Conservation (phyloP, 2,329 filamentous ascomycete genomes). For the Aspergillus sp. region DNA sequence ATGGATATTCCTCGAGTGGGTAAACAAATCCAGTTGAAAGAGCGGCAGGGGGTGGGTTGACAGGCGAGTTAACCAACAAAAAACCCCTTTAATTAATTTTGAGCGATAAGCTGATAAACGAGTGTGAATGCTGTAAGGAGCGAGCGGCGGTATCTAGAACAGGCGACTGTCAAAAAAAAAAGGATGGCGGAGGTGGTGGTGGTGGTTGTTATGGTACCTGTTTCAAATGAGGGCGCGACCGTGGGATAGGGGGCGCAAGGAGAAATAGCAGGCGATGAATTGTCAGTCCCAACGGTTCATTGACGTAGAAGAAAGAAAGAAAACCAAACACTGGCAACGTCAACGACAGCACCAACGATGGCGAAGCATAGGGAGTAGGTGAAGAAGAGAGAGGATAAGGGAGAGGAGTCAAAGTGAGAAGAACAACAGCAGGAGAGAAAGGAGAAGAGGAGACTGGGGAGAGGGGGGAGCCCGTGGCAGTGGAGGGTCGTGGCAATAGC, state of each 20-base stretch:
- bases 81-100: conserved; percentile 12
- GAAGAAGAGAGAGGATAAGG: not conserved
- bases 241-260: conserved; percentile 22
- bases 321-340: conserved; percentile 23
- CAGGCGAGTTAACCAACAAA: conserved; percentile 13
- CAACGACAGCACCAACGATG: conserved; percentile 31
- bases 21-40: conserved; percentile 24
- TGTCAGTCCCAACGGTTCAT: conserved; percentile 26
- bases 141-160: conserved; percentile 26
- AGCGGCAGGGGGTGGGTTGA: conserved; percentile 25
- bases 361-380: conserved; percentile 14
- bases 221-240: conserved; percentile 21
- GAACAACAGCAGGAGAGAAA: not conserved
- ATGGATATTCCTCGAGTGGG: conserved; percentile 2
- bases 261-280: conserved; percentile 17
- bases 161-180: conserved; percentile 14
- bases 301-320: conserved; percentile 23
- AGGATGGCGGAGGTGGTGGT: conserved; percentile 5
- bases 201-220: conserved; percentile 16
- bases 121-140: conserved; percentile 26
- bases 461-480: not conserved
- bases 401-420: not conserved
- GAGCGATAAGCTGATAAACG: conserved; percentile 21
- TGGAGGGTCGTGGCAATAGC: conserved; percentile 3
- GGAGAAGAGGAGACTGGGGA: not conserved